Evolutionary conservation across 2,329 filamentous ascomycete species (phyloP).

Genomic region (Ilyonectria mors-panacis): DNA sequence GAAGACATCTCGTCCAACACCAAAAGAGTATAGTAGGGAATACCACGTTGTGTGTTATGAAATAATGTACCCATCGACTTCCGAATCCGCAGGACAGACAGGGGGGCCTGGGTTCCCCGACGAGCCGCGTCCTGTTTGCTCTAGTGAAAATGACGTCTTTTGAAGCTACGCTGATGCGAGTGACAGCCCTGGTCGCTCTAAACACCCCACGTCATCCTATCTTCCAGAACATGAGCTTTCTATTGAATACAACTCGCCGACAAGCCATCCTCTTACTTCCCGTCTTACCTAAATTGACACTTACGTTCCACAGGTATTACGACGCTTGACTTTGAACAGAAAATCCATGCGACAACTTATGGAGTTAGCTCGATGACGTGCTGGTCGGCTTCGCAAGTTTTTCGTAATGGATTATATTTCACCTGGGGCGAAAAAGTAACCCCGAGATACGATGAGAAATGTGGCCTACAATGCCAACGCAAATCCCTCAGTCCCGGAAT

Average conservation of each 20-base stretch:
- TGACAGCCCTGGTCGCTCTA: constrained; percentile 17
- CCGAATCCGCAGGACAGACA: constrained; percentile 6
- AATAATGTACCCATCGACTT: constrained; percentile 25
- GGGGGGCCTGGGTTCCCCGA: constrained; percentile 20
- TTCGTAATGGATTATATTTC: constrained; percentile 11
- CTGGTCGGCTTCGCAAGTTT: background rate
- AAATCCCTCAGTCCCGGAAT: background rate
- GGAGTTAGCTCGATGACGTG: constrained; percentile 17
- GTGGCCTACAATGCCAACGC: constrained; percentile 1
- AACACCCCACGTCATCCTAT: constrained; percentile 3
- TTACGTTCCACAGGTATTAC: background rate
- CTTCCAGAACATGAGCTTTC: background rate
- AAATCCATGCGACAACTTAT: background rate
- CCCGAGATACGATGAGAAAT: constrained; percentile 1
- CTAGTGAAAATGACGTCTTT: constrained; percentile 40
- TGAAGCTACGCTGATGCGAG: constrained; percentile 39
- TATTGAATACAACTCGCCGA: background rate
- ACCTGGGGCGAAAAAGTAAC: background rate
- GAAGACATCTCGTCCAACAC: background rate
- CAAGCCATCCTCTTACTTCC: background rate
- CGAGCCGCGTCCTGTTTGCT: constrained; percentile 29
- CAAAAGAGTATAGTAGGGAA: background rate
- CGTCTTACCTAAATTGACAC: background rate
- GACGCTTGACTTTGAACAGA: background rate
- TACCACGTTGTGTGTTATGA: background rate